Percentiles rank a stretch among this genome's conserved stretches.
Evolutionary conservation across 2,329 filamentous ascomycete species (phyloP).

Genomic region (Neurospora sp.): DNA sequence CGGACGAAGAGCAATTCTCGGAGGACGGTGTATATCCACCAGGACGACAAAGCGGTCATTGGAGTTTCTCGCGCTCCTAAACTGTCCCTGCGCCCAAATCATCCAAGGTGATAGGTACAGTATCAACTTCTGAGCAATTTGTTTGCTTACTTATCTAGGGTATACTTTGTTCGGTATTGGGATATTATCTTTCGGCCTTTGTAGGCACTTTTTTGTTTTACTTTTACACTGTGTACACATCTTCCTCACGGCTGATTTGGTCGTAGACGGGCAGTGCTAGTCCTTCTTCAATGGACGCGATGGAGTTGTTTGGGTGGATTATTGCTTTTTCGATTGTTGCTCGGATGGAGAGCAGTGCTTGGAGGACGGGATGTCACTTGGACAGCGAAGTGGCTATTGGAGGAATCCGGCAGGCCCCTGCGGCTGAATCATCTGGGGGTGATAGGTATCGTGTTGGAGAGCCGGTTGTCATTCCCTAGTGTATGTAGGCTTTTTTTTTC

Average conservation of each 20-base stretch:
- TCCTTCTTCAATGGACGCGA: neutral
- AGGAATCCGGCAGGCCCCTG: neutral
- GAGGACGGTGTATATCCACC: neutral
- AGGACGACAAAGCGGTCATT: neutral
- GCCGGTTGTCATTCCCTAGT: neutral
- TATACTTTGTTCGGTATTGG: too few relatives aligned
- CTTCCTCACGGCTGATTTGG: neutral
- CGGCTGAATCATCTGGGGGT: neutral
- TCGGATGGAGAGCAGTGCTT: neutral
- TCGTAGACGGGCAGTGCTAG: neutral
- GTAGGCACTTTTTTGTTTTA: neutral
- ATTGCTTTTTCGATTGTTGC: neutral
- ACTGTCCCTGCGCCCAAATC: neutral
- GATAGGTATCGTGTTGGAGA: neutral
- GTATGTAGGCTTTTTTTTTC: neutral
- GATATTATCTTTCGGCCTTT: neutral
- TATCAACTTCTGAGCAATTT: neutral
- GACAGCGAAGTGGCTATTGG: neutral
- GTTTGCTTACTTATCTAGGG: too few relatives aligned
- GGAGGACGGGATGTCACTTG: neutral
- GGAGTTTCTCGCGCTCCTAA: too few relatives aligned
- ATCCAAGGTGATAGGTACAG: too few relatives aligned
- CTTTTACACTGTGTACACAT: too few relatives aligned
- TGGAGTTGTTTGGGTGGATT: neutral
- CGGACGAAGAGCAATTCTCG: neutral